Base-by-base conservation (phyloP, 345 rosid species). In the Populus alba region DNA sequence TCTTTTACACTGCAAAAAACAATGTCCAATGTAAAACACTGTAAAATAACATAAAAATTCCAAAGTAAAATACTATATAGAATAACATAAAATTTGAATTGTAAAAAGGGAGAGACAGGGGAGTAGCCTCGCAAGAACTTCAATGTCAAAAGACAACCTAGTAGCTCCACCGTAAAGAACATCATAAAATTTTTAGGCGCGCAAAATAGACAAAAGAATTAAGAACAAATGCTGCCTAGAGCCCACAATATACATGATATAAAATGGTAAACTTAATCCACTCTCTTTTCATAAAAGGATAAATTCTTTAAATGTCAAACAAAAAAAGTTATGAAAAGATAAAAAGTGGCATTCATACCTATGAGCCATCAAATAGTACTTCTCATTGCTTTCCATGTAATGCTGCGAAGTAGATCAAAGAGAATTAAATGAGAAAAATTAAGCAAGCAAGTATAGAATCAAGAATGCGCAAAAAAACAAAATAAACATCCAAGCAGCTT, bases 311-410 rank as follows among this genome's bases (percentile, higher is more conserved):
- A 73, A 57, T 37, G 22, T 29, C 59, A 37, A 3, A 45, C 66
- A 73, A 27, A 29, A 70, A 67, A 75, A 37, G 27, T n/a, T 51
- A 75, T 27, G 65, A 59, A 63, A 70, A 47, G 39, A 71, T 45
- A 68, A 71, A 7, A 61, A 38, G 62, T 5, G 18, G 72, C 27
- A 43, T 71, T 13, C 29, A 68, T 77, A 94, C 98, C 98, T 94
- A 82, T 94, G 98, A 69, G 98, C 98, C 98, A 94, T 94, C 90
- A 91, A 11, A 78, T 94, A 94, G 88, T 94, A 94, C 84, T 94
- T 94, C 79, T 94, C 98, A 79, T 92, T 94, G 91, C 98, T 94
- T 84, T 94, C 98, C 90, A 91, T 51, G 75, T 92, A 94, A 83
- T 94, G 97, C 98, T 94, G 93, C 89, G 81, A 74, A 83, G 31